Conservation (phyloP, 345 rosid species). For the Microthlaspi erraticum region DNA sequence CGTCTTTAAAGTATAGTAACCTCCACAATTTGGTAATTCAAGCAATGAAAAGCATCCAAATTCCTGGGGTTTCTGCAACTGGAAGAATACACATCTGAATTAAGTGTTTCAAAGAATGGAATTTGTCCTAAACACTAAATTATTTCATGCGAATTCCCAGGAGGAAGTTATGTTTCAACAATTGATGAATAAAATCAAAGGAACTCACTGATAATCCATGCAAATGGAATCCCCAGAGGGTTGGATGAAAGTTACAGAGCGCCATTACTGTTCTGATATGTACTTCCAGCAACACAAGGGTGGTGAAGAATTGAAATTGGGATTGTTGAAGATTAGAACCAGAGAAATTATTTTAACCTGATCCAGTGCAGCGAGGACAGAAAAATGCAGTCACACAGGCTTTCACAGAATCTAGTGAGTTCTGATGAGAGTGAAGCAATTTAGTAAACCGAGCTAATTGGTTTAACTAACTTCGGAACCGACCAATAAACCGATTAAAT, state of each 20-base stretch:
- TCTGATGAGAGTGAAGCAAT: background rate
- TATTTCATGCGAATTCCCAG: background rate
- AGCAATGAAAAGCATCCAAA: conserved; percentile 28
- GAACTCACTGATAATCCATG: conserved; percentile 33
- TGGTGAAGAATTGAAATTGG: no score
- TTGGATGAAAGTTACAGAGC: conserved; percentile 31
- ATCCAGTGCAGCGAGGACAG: background rate
- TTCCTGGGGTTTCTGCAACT: conserved; percentile 22
- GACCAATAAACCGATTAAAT: conserved; percentile 7
- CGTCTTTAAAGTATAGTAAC: conserved; percentile 1
- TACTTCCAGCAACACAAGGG: conserved; percentile 4
- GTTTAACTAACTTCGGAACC: conserved; percentile 19
- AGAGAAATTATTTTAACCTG: background rate
- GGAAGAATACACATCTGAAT: background rate
- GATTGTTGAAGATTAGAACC: background rate
- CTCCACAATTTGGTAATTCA: conserved; percentile 32
- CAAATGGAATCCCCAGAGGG: conserved; percentile 2
- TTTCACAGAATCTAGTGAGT: background rate
- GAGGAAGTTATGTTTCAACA: background rate
- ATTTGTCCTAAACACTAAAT: background rate
- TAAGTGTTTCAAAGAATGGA: background rate
- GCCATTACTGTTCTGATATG: conserved; percentile 29
- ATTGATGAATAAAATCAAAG: conserved; percentile 7
- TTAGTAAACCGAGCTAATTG: conserved; percentile 3
- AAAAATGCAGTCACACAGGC: background rate